Conservation (phyloP, 2,329 filamentous ascomycete genomes). For the Colletotrichum paranaense region DNA sequence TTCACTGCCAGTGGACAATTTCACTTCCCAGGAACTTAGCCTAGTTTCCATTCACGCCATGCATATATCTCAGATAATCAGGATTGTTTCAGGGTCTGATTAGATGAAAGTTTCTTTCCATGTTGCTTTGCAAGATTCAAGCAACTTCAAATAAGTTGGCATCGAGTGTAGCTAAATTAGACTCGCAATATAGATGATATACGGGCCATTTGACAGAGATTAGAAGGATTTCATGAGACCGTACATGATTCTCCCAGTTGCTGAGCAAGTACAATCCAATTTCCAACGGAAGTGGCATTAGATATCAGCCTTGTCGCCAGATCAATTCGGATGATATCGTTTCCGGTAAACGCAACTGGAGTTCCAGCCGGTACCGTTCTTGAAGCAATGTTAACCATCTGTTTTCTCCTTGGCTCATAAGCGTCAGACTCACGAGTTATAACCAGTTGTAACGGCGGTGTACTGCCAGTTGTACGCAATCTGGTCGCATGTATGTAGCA, state of each 20-base stretch:
- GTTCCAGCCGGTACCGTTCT: conserved; percentile 9
- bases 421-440: conserved; percentile 6
- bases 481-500: conserved; percentile 21
- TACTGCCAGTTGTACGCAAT: conserved; percentile 29
- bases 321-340: conserved; percentile 5
- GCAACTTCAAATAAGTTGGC: not conserved
- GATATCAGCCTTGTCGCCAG: conserved; percentile 7
- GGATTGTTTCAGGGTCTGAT: not conserved
- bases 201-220: too few species aligned
- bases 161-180: too few species aligned
- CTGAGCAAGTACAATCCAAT: conserved; percentile 11
- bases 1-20: not conserved
- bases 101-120: not conserved
- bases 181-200: too few species aligned
- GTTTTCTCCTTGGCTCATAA: not conserved
- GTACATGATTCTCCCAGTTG: conserved; percentile 6
- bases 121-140: not conserved
- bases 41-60: not conserved
- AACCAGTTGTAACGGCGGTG: not conserved
- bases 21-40: not conserved
- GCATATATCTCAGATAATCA: not conserved
- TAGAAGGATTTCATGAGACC: not conserved
- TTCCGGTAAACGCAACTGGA: conserved; percentile 9
- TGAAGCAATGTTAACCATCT: conserved; percentile 42
- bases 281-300: conserved; percentile 16